phyloP scores from a whole-genome alignment of 345 rosid genomes.

The Brassica incana region DNA sequence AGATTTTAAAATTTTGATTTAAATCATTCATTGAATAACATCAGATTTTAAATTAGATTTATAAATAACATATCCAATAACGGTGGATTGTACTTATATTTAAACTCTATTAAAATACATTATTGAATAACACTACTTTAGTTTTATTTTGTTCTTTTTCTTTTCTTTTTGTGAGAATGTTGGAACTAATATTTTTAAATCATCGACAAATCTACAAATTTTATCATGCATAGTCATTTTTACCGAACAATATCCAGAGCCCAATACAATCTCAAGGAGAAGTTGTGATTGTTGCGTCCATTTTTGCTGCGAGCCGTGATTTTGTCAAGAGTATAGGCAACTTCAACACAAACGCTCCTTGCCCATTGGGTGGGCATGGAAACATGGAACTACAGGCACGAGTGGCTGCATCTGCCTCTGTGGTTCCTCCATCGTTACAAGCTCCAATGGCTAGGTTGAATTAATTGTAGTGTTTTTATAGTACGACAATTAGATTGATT shows the following conservation, averaged over 20 bases:
- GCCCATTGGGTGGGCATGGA: slow-evolving; percentile 63
- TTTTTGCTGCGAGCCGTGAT: slow-evolving; percentile 39
- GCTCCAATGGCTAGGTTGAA: slow-evolving; percentile 43
- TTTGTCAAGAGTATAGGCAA: slow-evolving; percentile 43
- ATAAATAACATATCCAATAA: no score
- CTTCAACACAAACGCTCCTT: slow-evolving; percentile 30
- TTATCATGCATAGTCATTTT: background rate
- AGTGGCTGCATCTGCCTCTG: slow-evolving; percentile 2
- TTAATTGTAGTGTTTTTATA: background rate
- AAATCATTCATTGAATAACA: no score
- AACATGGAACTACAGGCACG: slow-evolving; percentile 58
- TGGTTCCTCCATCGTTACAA: slow-evolving; percentile 45
- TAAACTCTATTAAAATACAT: no score
- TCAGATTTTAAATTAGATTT: no score
- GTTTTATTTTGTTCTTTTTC: no score
- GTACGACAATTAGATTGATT: background rate
- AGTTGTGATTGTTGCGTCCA: slow-evolving; percentile 40
- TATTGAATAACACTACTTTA: no score
- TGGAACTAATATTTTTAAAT: no score
- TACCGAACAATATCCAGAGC: slow-evolving; percentile 36
- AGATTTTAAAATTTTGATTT: no score
- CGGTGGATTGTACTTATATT: no score
- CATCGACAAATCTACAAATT: no score
- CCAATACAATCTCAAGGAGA: slow-evolving; percentile 35
- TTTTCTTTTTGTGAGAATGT: no score